Evolutionary conservation across 2,329 filamentous ascomycete species (phyloP), one percentile per base, ranked within the genome.

Genomic region (Akanthomyces uredinophilus): DNA sequence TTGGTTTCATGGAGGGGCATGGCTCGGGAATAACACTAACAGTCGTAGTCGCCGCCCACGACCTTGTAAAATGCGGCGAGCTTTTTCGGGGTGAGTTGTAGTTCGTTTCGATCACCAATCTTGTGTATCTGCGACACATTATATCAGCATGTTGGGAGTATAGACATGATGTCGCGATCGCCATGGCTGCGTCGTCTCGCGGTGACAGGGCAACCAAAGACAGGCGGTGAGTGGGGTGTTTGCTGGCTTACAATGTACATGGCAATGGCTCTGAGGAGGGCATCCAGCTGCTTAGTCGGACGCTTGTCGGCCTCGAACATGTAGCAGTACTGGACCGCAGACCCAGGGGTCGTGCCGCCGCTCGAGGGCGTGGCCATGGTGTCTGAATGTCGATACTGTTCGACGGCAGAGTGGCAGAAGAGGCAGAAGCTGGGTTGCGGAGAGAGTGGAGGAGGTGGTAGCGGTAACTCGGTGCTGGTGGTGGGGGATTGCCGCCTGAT

Each of bases 61-160:
- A 82, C 79, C 70, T 85, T 86, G 75, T 94, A 94, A 71, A 92
- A 94, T 44, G 83, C 80, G n/a, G 90, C 87, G 47, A 94, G 78
- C 71, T 92, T 92, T 58, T 81, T 76, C 0, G 89, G 88, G 6
- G 83, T 89, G 43, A 90, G 73, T 55, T 78, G 73, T 46, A 74
- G 74, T 24, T 81, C 77, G 32, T 78, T 77, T 67, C 76, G 81
- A 71, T 88, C 84, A 62, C 85, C 86, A 64, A 89, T 76, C 55
- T 86, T 76, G 52, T 77, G 73, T 54, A 80, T 79, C 87, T 89
- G 51, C 24, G 32, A 39, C 4, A 16, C 10, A 37, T 35, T 2
- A 6, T 20, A 39, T 62, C 39, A 63, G 49, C 20, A 52, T 22
- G 3, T 16, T 20, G 52, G 22, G 16, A n/a, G 24, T 16, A 32